These are phyloP conservation scores for Dendrocalamus latiflorus DNA, from an alignment of 202 grass and related monocot genomes.

Conservation along the genomic window DNA sequence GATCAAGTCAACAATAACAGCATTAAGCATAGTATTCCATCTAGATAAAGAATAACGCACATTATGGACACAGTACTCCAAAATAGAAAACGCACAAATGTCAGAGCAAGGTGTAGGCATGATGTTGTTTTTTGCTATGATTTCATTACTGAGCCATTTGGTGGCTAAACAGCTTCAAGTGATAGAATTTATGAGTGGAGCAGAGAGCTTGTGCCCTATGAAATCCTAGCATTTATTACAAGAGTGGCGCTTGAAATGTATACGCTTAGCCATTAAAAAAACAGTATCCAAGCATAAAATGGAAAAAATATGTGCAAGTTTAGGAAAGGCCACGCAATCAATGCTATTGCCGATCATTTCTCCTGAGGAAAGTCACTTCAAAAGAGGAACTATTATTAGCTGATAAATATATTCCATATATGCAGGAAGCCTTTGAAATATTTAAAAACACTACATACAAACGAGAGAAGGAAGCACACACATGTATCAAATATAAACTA, in stretches of 20 bases:
- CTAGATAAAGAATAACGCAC: background rate
- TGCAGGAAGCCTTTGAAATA: conserved; percentile 14
- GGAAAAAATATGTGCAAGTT: background rate
- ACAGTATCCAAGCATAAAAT: conserved; percentile 10
- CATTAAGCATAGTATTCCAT: conserved; percentile 1
- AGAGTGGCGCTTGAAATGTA: background rate
- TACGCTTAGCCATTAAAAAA: background rate
- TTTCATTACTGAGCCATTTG: conserved; percentile 4
- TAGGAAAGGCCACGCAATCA: background rate
- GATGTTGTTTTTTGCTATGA: background rate
- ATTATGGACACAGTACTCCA: background rate
- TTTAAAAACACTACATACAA: background rate
- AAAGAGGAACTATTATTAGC: conserved; percentile 11
- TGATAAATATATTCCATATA: conserved; percentile 18
- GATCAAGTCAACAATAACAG: conserved; percentile 10
- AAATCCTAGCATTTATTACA: conserved; percentile 19
- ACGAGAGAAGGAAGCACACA: background rate
- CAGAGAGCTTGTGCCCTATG: background rate
- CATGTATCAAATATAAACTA: conserved; percentile 20
- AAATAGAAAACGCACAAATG: background rate
- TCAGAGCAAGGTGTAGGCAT: background rate
- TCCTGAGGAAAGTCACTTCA: background rate
- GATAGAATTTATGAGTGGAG: background rate
- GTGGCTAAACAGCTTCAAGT: conserved; percentile 13
- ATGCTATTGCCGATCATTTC: background rate